Evolutionary conservation across 1,139 yeast species (phyloP).

Genomic region (Magnusiomyces magnusii): DNA sequence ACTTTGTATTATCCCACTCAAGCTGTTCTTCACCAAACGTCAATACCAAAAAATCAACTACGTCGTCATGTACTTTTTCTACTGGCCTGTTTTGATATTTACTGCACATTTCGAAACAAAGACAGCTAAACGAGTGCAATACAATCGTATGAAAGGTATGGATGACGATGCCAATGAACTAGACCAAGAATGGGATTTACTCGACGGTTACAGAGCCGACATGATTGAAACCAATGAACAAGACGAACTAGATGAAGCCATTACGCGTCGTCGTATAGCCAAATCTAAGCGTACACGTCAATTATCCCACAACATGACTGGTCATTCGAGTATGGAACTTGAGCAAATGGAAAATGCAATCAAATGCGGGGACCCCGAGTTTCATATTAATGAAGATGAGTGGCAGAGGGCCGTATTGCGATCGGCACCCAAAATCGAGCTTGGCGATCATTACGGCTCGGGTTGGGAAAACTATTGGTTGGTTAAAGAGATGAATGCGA

Average conservation of each 20-base stretch:
- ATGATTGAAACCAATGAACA: conserved; percentile 20
- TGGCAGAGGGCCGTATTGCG: conserved; percentile 45
- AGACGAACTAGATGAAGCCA: conserved; percentile 35
- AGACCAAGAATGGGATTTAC: conserved; percentile 75
- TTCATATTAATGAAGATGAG: conserved; percentile 41
- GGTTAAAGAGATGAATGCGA: conserved; percentile 36
- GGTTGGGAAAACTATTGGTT: conserved; percentile 60
- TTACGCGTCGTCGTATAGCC: conserved; percentile 13
- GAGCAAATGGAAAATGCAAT: conserved; percentile 45
- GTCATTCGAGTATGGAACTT: conserved; percentile 11
- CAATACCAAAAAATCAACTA: conserved; percentile 27
- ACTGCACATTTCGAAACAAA: conserved; percentile 58
- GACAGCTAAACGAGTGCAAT: conserved; percentile 60
- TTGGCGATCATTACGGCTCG: conserved; percentile 50
- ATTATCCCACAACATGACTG: background rate
- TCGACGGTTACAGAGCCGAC: conserved; percentile 56
- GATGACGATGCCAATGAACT: conserved; percentile 77
- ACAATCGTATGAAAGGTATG: conserved; percentile 57
- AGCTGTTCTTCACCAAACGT: conserved; percentile 34
- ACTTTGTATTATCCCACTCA: conserved; percentile 38
- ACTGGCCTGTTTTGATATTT: conserved; percentile 57
- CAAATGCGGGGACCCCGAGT: conserved; percentile 56
- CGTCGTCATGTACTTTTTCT: conserved; percentile 53
- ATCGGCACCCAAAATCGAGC: conserved; percentile 50
- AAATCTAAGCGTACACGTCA: conserved; percentile 15